Base-by-base conservation (phyloP, 768 basidiomycete genomes). In the Sporobolomyces roseus region DNA sequence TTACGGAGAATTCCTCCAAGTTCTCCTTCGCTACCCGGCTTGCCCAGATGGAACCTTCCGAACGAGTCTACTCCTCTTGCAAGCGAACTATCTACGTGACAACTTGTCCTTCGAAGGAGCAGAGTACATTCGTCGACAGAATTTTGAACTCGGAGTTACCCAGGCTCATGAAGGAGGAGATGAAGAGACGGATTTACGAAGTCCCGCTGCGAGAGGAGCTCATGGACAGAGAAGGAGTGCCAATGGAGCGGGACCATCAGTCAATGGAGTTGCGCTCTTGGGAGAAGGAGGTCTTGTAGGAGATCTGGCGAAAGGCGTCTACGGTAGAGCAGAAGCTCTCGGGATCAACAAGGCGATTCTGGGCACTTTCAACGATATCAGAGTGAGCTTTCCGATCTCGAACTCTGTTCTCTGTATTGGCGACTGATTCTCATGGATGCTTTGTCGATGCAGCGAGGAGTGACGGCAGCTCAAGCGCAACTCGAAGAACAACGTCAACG, bases 11-110 rank as follows among this genome's bases (percentile, higher is more conserved):
- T 88, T 96, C 74, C 81, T 99, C 32, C 91, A 91, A 29, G 81
- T 83, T 63, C 83, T 98, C 25, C 81, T 99, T 43, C 90, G 90
- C 62, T 98, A 97, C 79, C 91, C 94, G 19, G 78, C 85, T 6
- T 82, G 83, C 17, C 79, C 82, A 1, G 60, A 75, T 32, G 64
- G 75, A 67, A 75, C 43, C 61, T 78, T 64, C 66, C 88, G 87
- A 67, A 81, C 85, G 27, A 81, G 82, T 51, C 81, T 94, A 41
- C 83, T 99, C 25, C 78, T 98, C 21, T 84, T 85, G 36, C 96
- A 99, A 78, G 94, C 94, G 0, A 76, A 90, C 48, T 84, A 86
- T 16, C 67, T 77, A 9, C 70, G 74, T 25, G 72, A 77, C 56
- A 68, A 72, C 64, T 49, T 65, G 16, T 66, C 74, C 7, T 51